Evolutionary conservation across 2,329 filamentous ascomycete genomes (phyloP), one percentile per base, ranked within the genome.

Genomic region (Lecanicillium sp.): DNA sequence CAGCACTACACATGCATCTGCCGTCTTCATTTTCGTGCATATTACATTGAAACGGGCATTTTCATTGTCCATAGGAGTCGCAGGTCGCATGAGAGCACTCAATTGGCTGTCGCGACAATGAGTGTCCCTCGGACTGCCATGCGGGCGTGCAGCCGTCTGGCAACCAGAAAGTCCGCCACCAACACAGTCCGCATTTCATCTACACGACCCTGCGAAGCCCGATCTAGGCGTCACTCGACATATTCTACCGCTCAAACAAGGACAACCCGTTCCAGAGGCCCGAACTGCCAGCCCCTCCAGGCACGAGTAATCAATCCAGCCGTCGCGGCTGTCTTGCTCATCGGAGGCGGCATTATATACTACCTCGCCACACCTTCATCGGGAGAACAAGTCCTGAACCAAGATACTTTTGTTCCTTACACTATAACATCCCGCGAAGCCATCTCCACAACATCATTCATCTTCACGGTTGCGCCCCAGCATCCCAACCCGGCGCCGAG

Each of bases 401-500:
- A 70, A 12, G 68, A 72, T 48, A 74, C 70, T 20, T 90, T 89
- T 64, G 75, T 75, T 29, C 76, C 79, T 3, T 90, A 86, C 66
- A 78, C 72, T 21, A 75, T 93, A 53, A 70, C 77, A 14, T 64
- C 72, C 21, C 79, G 78, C 55, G 75, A 84, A 42, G 66, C 72
- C 20, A 75, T 89, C 36, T 86, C 86, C 0, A 74, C 79, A 1
- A 82, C 81, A 0, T 82, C 79, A 49, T 81, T 86, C 57, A 75
- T 91, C 55, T 77, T 91, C 55, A 84, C 81, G 8, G 65, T 90
- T 21, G 67, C 67, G 21, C 72, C 80, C 11, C 60, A 61, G 4
- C 56, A 53, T 2, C 57, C 55, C 1, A 59, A 62, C 42, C 54
- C 62, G 5, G 49, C 50, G 30, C 58, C 53, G 2, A 64, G 57